Base-by-base conservation (phyloP, 805 yeast genomes). In the Saturnispora besseyi region DNA sequence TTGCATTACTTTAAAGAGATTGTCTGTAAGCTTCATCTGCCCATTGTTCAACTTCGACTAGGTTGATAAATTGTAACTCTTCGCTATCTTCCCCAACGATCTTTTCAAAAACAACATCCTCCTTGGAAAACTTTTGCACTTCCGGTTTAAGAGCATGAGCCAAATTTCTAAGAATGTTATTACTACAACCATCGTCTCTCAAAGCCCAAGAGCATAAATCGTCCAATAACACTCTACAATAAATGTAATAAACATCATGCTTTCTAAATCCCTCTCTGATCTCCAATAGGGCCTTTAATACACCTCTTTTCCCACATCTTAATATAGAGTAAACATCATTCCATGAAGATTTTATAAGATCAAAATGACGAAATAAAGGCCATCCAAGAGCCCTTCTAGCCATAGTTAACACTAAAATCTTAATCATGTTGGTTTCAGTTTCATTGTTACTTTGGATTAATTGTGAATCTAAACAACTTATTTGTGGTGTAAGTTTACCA, bases 231-330 rank as follows among this genome's bases (percentile, higher is more conserved):
- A 89, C 74, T 60, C 79, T 80, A 60, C 85, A 85, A 62, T 90
- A 90, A 5, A 87, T 88, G 61, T 88, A 87, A 62, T 88, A 88
- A 21, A 84, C 75, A 59, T 88, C 95, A 61, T 88, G 95, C 60
- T 69, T 84, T 52, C 96, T 73, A 64, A 90, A 90, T 10, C 85
- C 66, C 60, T 85, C 91, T 55, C 85, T 76, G 13, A 80, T 64
- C 7, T 76, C 78, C 30, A 89, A 66, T 24, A 91, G 60, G 1
- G 76, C 69, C 55, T 77, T 76, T 33, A 89, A 67, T 0, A 90
- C 74, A 12, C 76, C 72, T 45, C 85, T 69, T 58, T 81, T 82
- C 1, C 97, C 97, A 28, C 77, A 78, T 47, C 83, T 64, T 44
- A 93, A 67, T 3, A 80, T 69, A 46, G 70, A 71, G 55, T 83